Base-by-base conservation (phyloP, 2,329 filamentous ascomycete species). In the Alternaria brassicae region DNA sequence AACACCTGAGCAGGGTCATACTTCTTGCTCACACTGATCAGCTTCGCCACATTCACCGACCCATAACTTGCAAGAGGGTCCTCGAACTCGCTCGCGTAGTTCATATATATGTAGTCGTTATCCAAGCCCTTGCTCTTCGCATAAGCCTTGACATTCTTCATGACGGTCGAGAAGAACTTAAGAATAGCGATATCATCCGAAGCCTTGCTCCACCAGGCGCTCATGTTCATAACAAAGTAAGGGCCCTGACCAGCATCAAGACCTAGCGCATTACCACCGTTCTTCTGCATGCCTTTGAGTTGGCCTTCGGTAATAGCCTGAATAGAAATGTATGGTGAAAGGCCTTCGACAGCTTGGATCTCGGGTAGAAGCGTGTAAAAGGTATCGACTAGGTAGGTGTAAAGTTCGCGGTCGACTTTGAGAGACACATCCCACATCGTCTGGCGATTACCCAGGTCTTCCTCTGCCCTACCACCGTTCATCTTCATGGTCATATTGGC, bases 71-170 rank as follows among this genome's bases (percentile, higher is more conserved):
- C 63, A 36, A 82, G 68, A 5, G 78, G 73, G 60, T 80, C 74
- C 65, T 82, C 79, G 58, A 72, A 77, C 62, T 72, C 69, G 51
- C 72, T 75, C 13, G 80, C 81, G 57, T 83, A 82, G 65, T 83
- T 83, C 74, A 81, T 78, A 66, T 82, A 83, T 23, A 67, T 63
- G 51, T 58, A 61, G 25, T 61, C 56, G 32, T 66, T 64, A 37
- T 66, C 57, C 36, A 65, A 28, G 8, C 50, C 61, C 13, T 36
- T 60, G 23, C 27, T 52, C 48, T 66, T 57, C n/a, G 65, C 70
- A 60, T 71, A 60, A 28, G 56, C 67, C 28, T 65, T 65, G 19
- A 66, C 61, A 23, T 50, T 61, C 28, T 57, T 56, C 30, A 71
- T 62, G 36, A 71, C 62, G 4, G 61, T 68, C 34, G 56, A 61